Evolutionary conservation across 371 early-diverging fungal species (phyloP).

Genomic region (Zychaea mexicana): DNA sequence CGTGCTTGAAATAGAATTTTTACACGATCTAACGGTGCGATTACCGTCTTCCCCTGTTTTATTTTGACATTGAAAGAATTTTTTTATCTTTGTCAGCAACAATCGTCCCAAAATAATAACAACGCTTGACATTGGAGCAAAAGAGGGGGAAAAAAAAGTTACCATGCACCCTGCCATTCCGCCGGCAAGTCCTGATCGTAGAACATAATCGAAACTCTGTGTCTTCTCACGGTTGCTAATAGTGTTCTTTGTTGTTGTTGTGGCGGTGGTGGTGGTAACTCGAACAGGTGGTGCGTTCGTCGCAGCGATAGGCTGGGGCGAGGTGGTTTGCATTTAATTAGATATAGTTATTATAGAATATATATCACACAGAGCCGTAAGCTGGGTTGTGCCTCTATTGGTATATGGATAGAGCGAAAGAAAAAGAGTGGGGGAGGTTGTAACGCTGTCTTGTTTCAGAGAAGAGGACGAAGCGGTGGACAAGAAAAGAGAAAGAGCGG

Average conservation of each 20-base stretch:
- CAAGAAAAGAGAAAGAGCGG: constrained; percentile 1
- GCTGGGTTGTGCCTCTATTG: too few relatives aligned
- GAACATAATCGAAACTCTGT: constrained; percentile 45
- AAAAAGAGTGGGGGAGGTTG: neutral
- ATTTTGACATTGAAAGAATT: neutral
- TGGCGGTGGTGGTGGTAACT: neutral
- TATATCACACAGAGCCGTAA: too few relatives aligned
- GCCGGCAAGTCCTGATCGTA: constrained; percentile 53
- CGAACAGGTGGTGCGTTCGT: neutral
- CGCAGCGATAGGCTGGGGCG: neutral
- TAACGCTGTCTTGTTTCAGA: neutral
- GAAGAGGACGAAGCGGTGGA: neutral
- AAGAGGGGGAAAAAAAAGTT: neutral
- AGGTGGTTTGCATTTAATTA: neutral
- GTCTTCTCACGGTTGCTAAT: constrained; percentile 12
- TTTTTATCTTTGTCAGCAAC: constrained; percentile 1
- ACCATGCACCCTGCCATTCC: constrained; percentile 61
- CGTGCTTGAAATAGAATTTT: constrained; percentile 97
- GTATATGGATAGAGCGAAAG: too few relatives aligned
- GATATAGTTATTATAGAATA: too few relatives aligned
- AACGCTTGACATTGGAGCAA: neutral
- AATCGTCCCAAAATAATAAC: neutral
- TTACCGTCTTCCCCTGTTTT: constrained; percentile 82
- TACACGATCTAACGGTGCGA: constrained; percentile 96
- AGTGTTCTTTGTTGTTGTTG: neutral